These are phyloP conservation scores for Penicillium sp. DNA, from an alignment of 2,329 filamentous ascomycete genomes.

Conservation along the genomic window DNA sequence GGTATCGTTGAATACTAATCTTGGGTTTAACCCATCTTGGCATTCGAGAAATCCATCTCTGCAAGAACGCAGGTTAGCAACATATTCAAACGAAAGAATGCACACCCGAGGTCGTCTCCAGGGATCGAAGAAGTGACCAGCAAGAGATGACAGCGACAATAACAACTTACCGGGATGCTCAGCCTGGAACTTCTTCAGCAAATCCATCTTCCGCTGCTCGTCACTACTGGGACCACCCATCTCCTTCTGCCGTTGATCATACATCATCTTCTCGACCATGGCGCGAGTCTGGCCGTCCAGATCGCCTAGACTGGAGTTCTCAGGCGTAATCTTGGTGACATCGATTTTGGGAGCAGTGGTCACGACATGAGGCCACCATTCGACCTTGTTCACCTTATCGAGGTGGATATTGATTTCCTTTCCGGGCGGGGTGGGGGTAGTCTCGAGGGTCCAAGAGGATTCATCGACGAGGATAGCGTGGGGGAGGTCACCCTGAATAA, in stretches of 20 bases:
- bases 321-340: conserved; percentile 89
- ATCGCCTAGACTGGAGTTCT: conserved; percentile 87
- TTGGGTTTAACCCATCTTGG: conserved; percentile 53
- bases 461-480: conserved; percentile 79
- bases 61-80: conserved; percentile 6
- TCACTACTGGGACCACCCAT: conserved; percentile 83
- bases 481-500: conserved; percentile 72
- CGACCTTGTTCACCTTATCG: conserved; percentile 94
- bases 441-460: conserved; percentile 87
- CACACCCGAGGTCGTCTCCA: background rate
- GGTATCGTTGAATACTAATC: background rate
- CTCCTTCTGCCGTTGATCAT: conserved; percentile 96
- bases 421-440: conserved; percentile 53
- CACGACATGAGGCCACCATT: conserved; percentile 96
- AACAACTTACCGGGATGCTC: conserved; percentile 58
- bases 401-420: conserved; percentile 86
- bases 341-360: conserved; percentile 87
- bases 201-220: conserved; percentile 91
- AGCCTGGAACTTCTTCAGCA: conserved; percentile 87
- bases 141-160: background rate
- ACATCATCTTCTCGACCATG: conserved; percentile 99
- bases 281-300: conserved; percentile 89
- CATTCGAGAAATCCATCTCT: conserved; percentile 68
- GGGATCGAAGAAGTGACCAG: background rate
- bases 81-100: background rate